Evolutionary conservation across 2,329 filamentous ascomycete genomes (phyloP).

Genomic region (Curvularia spicifera): DNA sequence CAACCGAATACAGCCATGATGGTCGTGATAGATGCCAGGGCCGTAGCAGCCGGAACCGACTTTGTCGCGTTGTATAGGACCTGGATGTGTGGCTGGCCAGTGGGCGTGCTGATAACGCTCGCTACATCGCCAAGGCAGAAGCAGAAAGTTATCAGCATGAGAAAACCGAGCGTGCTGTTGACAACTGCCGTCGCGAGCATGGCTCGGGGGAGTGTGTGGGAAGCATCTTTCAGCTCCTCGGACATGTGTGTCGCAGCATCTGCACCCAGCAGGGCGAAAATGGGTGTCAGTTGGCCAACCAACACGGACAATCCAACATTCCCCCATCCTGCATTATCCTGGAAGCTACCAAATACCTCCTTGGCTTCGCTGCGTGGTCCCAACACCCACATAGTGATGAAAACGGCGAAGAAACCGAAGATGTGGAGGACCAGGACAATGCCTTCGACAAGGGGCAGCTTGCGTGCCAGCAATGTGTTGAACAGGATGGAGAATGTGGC

Average conservation of each 20-base stretch:
- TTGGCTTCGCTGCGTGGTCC: constrained; percentile 29
- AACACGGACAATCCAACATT: constrained; percentile 32
- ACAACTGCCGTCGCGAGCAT: constrained; percentile 51
- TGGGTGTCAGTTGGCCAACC: constrained; percentile 31
- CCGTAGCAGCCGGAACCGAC: constrained; percentile 29
- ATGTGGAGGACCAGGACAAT: constrained; percentile 57
- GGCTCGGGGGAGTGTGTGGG: constrained; percentile 46
- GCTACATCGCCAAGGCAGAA: constrained; percentile 34
- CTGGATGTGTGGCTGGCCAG: constrained; percentile 35
- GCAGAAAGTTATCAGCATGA: constrained; percentile 46
- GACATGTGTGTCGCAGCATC: constrained; percentile 41
- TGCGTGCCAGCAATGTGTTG: constrained; percentile 55
- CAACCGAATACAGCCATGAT: constrained; percentile 37
- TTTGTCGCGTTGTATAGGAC: constrained; percentile 35
- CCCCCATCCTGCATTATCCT: constrained; percentile 39
- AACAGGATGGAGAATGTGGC: constrained; percentile 49
- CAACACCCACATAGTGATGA: constrained; percentile 46
- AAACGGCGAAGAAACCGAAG: constrained; percentile 58
- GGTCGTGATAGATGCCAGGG: constrained; percentile 34
- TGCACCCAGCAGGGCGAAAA: constrained; percentile 36
- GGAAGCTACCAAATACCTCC: constrained; percentile 34
- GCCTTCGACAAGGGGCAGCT: constrained; percentile 57
- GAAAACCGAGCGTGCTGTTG: constrained; percentile 49
- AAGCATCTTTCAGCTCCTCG: constrained; percentile 46
- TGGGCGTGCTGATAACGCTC: constrained; percentile 20